phyloP scores from a whole-genome alignment of 169 alveolate species.

The Perkinsus olseni region DNA sequence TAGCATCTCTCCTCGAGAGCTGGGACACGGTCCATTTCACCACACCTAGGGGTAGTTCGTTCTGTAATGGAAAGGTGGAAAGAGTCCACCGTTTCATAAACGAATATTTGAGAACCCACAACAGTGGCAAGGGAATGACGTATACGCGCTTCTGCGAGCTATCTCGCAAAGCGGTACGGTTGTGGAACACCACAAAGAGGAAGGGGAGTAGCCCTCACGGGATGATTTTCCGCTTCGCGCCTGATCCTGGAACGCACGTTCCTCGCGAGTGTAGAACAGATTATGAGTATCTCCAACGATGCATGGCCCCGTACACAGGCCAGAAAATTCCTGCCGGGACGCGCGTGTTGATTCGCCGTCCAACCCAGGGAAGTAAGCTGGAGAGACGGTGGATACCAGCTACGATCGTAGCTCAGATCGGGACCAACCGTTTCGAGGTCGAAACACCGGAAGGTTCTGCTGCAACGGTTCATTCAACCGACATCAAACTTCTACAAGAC shows the following conservation, averaged over 20 bases:
- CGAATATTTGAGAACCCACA: not conserved
- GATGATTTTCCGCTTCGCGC: not conserved
- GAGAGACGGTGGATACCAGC: too few relatives aligned
- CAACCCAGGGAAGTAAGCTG: too few relatives aligned
- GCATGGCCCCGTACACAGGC: not conserved
- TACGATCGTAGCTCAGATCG: too few relatives aligned
- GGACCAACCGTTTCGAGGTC: too few relatives aligned
- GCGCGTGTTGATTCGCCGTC: not conserved
- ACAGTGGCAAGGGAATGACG: not conserved
- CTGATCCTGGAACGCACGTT: not conserved
- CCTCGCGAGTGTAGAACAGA: not conserved
- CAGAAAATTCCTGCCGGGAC: not conserved
- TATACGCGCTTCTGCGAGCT: not conserved
- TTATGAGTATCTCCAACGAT: not conserved
- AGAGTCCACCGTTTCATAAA: not conserved
- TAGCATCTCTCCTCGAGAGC: not conserved
- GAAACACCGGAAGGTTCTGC: too few relatives aligned
- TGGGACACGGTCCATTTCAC: not conserved
- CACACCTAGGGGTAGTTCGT: not conserved
- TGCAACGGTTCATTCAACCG: too few relatives aligned
- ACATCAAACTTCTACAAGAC: too few relatives aligned
- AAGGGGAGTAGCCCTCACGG: not conserved
- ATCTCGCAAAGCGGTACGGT: not conserved
- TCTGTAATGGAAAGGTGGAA: not conserved
- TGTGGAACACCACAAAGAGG: not conserved